Base-by-base conservation (phyloP, 768 basidiomycete species). In the Pisolithus tinctorius region DNA sequence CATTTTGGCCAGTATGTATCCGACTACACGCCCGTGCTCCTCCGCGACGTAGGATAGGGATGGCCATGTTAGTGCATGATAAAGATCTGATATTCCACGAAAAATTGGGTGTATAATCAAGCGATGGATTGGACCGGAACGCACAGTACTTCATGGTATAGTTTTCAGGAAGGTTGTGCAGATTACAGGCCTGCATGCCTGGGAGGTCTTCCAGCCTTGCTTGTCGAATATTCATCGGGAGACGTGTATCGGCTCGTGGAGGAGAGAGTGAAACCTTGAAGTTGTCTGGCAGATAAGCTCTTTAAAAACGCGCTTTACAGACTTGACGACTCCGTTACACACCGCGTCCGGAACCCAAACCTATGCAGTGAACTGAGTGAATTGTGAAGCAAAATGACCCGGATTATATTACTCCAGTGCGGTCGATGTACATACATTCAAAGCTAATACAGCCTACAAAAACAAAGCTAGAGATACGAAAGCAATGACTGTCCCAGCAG, bases 1-100 rank as follows among this genome's bases (percentile, higher is more conserved):
- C 93, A 96, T 95, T 69, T 94, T 94, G 2, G 89, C 92, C 17
- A 97, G 72, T 34, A 95, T 93, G 65, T 97, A 97, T 29, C 93
- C 93, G 2, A 97, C 91, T 50, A 97, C 85, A 50, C 88, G 76
- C 1, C 93, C 93, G 61, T 88, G 84, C 58, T 94, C 92, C 61
- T 93, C 92, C 0, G 93, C 93, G 6, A 97, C 92, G 59, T 88
- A 95, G 7, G 91, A 94, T 17, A 96, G 77, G 54, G 91, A 84
- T 0, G 93, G 93, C 93, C 93, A 97, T 6, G 90, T 92, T 70
- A 93, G 74, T 7, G 81, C 77, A 62, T 94, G 93, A 65, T 92
- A 94, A 45, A 94, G 79, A 74, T 93, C 93, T 94, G 58, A 25
- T 20, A 17, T n/a, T 27, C n/a, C 41, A 39, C 36, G 26, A 31